These are phyloP conservation scores for Osmanthus fragrans DNA, from an alignment of 257 asterid genomes.

Conservation along the genomic window DNA sequence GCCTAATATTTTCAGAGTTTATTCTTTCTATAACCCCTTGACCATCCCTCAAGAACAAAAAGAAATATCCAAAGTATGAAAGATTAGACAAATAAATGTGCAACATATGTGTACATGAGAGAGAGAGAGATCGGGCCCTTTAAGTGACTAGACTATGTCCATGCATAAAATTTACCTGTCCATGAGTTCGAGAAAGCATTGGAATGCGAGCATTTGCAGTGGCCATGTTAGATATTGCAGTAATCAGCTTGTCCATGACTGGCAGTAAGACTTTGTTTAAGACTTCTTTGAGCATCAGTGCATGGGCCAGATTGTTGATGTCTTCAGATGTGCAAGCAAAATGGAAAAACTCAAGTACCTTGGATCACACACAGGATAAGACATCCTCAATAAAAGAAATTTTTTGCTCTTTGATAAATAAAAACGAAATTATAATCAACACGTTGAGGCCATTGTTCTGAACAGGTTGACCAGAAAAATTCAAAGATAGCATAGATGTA, in stretches of 20 bases:
- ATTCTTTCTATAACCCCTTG: background rate
- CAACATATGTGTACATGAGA: background rate
- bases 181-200: slow-evolving; percentile 64
- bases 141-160: background rate
- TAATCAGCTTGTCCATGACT: slow-evolving; percentile 42
- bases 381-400: background rate
- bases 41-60: background rate
- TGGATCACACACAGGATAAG: background rate
- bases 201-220: slow-evolving; percentile 33
- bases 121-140: background rate
- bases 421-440: background rate
- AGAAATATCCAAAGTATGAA: background rate
- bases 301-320: slow-evolving; percentile 58
- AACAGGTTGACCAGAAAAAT: background rate
- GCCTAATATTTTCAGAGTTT: background rate
- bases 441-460: background rate
- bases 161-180: slow-evolving; percentile 36
- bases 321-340: slow-evolving; percentile 62
- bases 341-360: slow-evolving; percentile 59
- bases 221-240: slow-evolving; percentile 39
- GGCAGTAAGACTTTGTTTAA: slow-evolving; percentile 36
- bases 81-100: background rate
- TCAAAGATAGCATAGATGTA: slow-evolving; percentile 3
- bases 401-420: background rate
- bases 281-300: slow-evolving; percentile 50